These are phyloP conservation scores for Penicillium brasilianum DNA, from an alignment of 2,329 filamentous ascomycete species.

Conservation along the genomic window DNA sequence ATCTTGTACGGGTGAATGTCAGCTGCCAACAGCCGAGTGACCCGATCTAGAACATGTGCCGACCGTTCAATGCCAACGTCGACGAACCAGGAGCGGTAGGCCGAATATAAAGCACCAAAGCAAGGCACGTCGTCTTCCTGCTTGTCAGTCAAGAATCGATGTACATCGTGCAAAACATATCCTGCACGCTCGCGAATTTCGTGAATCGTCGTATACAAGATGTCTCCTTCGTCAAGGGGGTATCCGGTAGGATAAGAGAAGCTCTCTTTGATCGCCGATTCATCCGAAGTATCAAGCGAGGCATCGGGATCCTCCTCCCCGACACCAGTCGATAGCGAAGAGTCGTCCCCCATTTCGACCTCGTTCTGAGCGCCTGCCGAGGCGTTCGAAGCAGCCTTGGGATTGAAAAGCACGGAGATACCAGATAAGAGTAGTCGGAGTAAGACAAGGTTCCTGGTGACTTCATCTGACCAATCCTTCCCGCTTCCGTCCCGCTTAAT, in stretches of 20 bases:
- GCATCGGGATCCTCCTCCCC: slow-evolving; percentile 52
- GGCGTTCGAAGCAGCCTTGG: slow-evolving; percentile 68
- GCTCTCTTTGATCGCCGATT: slow-evolving; percentile 72
- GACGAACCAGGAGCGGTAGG: slow-evolving; percentile 95
- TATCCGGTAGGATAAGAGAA: slow-evolving; percentile 92
- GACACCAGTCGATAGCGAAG: slow-evolving; percentile 33
- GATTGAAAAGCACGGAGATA: slow-evolving; percentile 86
- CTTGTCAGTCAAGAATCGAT: slow-evolving; percentile 78
- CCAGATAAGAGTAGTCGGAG: slow-evolving; percentile 89
- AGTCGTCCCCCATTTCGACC: slow-evolving; percentile 53
- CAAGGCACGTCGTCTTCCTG: slow-evolving; percentile 96
- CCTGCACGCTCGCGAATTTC: slow-evolving; percentile 80
- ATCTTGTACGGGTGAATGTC: slow-evolving; percentile 95
- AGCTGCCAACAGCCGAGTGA: slow-evolving; percentile 80
- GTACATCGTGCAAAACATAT: slow-evolving; percentile 78
- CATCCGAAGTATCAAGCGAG: slow-evolving; percentile 62
- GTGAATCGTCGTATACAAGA: slow-evolving; percentile 77
- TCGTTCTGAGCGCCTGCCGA: slow-evolving; percentile 49
- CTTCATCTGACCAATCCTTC: slow-evolving; percentile 98
- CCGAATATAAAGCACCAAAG: slow-evolving; percentile 89
- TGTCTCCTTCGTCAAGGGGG: slow-evolving; percentile 67
- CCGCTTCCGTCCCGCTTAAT: slow-evolving; percentile 93
- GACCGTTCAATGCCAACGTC: slow-evolving; percentile 96
- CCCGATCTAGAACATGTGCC: slow-evolving; percentile 87
- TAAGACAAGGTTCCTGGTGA: slow-evolving; percentile 85